These are phyloP conservation scores for Candida suzukii DNA, from an alignment of 805 yeast species.

Conservation along the genomic window DNA sequence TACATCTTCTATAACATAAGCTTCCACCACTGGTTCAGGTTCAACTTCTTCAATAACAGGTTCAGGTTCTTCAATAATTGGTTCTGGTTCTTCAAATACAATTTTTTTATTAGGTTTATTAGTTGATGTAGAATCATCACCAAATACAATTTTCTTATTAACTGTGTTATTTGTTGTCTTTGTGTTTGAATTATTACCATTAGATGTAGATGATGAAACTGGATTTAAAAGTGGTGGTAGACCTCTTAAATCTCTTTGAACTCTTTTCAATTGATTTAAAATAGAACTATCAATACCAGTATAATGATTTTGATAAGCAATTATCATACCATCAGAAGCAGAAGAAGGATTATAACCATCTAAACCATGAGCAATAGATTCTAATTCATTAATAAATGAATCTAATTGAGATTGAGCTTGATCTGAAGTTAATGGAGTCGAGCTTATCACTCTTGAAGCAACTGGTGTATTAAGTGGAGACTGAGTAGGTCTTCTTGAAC, in stretches of 20 bases:
- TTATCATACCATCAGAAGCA: slow-evolving; percentile 4
- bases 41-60: neutral
- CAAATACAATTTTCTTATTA: slow-evolving; percentile 16
- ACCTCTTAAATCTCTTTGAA: slow-evolving; percentile 30
- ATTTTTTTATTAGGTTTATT: slow-evolving; percentile 8
- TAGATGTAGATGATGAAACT: neutral
- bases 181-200: neutral
- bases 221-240: slow-evolving; percentile 26
- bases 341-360: slow-evolving; percentile 1
- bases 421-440: slow-evolving; percentile 11
- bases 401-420: slow-evolving; percentile 18
- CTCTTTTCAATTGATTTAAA: slow-evolving; percentile 27
- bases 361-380: slow-evolving; percentile 6
- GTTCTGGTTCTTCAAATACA: slow-evolving; percentile 10
- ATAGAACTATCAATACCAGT: slow-evolving; percentile 21
- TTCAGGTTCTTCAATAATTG: slow-evolving; percentile 2
- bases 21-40: neutral
- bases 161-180: slow-evolving; percentile 1
- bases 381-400: slow-evolving; percentile 18
- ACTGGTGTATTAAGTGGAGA: slow-evolving; percentile 45
- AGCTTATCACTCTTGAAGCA: slow-evolving; percentile 24
- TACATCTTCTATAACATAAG: slow-evolving; percentile 1
- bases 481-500: slow-evolving; percentile 34
- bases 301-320: slow-evolving; percentile 6
- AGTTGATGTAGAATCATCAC: slow-evolving; percentile 4